These are phyloP conservation scores for Russula ochroleuca DNA, from an alignment of 768 basidiomycete species.

Conservation along the genomic window DNA sequence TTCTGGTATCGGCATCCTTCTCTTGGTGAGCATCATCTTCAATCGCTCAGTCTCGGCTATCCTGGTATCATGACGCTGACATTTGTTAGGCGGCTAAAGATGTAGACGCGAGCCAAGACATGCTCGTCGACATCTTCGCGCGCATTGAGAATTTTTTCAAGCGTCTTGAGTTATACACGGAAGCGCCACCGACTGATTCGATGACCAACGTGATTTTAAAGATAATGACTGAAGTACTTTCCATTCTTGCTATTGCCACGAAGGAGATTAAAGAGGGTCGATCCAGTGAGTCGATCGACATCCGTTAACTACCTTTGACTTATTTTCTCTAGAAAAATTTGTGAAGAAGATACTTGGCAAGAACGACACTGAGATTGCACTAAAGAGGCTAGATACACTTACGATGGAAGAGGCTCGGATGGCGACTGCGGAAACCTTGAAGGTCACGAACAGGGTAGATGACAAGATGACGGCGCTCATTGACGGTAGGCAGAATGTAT, in stretches of 20 bases:
- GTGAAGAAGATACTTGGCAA: constrained; percentile 1
- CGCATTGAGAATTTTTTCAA: constrained; percentile 7
- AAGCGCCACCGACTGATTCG: not conserved
- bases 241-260: constrained; percentile 2
- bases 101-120: not conserved
- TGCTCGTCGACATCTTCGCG: constrained; percentile 4
- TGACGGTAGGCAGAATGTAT: not conserved
- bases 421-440: not conserved
- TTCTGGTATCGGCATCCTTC: constrained; percentile 3
- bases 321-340: not conserved
- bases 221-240: constrained; percentile 8
- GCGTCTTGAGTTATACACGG: constrained; percentile 7
- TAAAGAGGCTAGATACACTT: not conserved
- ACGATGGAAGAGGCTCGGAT: constrained; percentile 5
- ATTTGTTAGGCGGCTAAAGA: constrained; percentile 5
- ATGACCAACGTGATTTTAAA: constrained; percentile 3
- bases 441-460: not conserved
- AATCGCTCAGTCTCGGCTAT: not conserved
- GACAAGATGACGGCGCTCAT: not conserved
- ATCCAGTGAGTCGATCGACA: not conserved
- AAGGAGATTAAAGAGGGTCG: not conserved
- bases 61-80: not conserved
- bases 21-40: not conserved
- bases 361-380: not conserved
- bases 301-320: not conserved